These are phyloP conservation scores for Neonectria magnoliae DNA, from an alignment of 2,329 filamentous ascomycete genomes.

Conservation along the genomic window DNA sequence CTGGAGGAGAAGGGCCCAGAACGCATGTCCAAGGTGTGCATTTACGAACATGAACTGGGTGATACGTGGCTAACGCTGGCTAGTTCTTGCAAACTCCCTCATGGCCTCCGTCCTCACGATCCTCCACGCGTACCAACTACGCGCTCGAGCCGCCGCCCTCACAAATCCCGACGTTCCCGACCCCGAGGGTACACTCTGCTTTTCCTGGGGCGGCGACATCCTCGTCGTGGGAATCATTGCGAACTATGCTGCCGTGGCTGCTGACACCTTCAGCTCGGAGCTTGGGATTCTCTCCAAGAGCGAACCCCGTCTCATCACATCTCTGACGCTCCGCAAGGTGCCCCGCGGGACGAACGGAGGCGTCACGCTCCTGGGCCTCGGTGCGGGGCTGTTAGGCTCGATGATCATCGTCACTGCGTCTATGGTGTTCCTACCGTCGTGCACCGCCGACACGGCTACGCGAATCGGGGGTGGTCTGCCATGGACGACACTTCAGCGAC, in stretches of 20 bases:
- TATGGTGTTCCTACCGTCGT: slow-evolving; percentile 75
- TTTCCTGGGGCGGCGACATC: slow-evolving; percentile 69
- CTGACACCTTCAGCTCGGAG: slow-evolving; percentile 95
- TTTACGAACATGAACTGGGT: neutral
- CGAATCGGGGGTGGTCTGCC: slow-evolving; percentile 55
- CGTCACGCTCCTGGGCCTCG: slow-evolving; percentile 79
- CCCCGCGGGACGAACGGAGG: slow-evolving; percentile 95
- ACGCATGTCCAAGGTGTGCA: slow-evolving; percentile 79
- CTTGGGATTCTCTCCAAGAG: slow-evolving; percentile 86
- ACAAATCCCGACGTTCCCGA: slow-evolving; percentile 44
- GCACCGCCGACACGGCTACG: slow-evolving; percentile 54
- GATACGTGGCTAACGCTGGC: slow-evolving; percentile 12
- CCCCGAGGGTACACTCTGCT: slow-evolving; percentile 61
- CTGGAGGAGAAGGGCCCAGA: slow-evolving; percentile 82
- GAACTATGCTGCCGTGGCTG: slow-evolving; percentile 91
- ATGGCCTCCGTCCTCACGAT: slow-evolving; percentile 74
- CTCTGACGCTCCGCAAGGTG: slow-evolving; percentile 77
- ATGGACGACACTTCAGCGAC: slow-evolving; percentile 60
- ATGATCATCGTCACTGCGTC: slow-evolving; percentile 74
- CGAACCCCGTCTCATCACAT: slow-evolving; percentile 86
- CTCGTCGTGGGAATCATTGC: slow-evolving; percentile 73
- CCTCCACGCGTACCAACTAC: slow-evolving; percentile 69
- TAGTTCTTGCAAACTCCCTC: slow-evolving; percentile 85
- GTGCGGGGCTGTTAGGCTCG: slow-evolving; percentile 78
- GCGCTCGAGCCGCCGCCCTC: slow-evolving; percentile 55